These are phyloP conservation scores for Dryas octopetala DNA, from an alignment of 306 rosid species.

Conservation along the genomic window DNA sequence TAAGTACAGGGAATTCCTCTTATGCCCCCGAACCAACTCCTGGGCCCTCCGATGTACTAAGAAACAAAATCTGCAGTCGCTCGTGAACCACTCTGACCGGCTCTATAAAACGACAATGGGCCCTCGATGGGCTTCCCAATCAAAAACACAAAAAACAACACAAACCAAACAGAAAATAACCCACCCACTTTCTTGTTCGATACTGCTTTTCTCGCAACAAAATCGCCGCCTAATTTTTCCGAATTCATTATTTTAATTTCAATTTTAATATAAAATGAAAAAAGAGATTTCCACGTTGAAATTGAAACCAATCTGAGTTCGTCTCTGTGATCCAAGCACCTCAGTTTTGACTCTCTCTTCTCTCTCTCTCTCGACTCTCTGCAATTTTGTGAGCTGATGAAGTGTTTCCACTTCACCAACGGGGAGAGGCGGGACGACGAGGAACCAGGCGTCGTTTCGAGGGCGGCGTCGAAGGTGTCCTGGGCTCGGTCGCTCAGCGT, in stretches of 20 bases:
- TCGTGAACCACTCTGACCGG: slow-evolving; percentile 31
- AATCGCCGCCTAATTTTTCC: slow-evolving; percentile 17
- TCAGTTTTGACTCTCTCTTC: slow-evolving; percentile 24
- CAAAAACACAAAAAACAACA: not conserved
- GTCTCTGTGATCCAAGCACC: not conserved
- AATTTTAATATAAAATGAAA: not conserved
- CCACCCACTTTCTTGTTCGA: not conserved
- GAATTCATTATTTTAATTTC: not conserved
- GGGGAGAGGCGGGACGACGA: slow-evolving; percentile 52
- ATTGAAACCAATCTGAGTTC: slow-evolving; percentile 9
- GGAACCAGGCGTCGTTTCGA: slow-evolving; percentile 40
- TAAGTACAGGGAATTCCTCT: not conserved
- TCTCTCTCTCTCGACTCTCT: not conserved
- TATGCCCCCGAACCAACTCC: not conserved
- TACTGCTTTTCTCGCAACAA: not conserved
- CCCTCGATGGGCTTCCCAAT: not conserved
- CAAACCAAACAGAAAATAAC: not conserved
- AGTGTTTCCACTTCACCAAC: slow-evolving; percentile 84
- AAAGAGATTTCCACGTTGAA: not conserved
- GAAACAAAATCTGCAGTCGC: slow-evolving; percentile 19
- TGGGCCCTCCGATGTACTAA: not conserved
- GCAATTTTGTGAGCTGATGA: slow-evolving; percentile 33
- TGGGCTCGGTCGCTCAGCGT: slow-evolving; percentile 96
- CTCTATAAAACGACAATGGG: slow-evolving; percentile 18
- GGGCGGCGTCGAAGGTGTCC: slow-evolving; percentile 63